Conservation (phyloP, 345 rosid species). For the Microthlaspi erraticum region DNA sequence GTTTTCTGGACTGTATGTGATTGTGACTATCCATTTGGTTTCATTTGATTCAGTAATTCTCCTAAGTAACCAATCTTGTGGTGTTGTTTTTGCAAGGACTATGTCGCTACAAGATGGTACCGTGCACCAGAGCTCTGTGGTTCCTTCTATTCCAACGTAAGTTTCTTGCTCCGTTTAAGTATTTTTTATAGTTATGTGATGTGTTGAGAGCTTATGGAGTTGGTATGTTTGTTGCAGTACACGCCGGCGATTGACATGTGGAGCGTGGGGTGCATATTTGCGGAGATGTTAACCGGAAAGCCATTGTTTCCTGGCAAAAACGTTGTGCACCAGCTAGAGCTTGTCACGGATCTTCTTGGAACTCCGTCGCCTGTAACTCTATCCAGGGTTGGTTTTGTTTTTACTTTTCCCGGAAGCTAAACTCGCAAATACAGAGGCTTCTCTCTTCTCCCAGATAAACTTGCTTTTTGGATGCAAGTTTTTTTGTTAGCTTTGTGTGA, state of each 20-base stretch:
- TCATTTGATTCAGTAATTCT: slow-evolving; percentile 16
- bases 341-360: slow-evolving; percentile 97
- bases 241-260: slow-evolving; percentile 98
- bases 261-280: slow-evolving; percentile 99
- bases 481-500: slow-evolving; percentile 32
- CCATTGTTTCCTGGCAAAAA: slow-evolving; percentile 98
- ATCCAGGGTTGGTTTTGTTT: slow-evolving; percentile 72
- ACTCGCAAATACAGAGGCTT: slow-evolving; percentile 44
- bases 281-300: slow-evolving; percentile 86
- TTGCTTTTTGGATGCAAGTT: slow-evolving; percentile 40
- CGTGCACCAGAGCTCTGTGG: slow-evolving; percentile 99
- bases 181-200: background rate
- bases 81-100: slow-evolving; percentile 73
- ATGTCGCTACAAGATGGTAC: slow-evolving; percentile 99
- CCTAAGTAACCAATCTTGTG: slow-evolving; percentile 34
- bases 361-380: slow-evolving; percentile 76
- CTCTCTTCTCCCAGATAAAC: slow-evolving; percentile 39
- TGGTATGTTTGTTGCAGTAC: slow-evolving; percentile 65
- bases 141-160: slow-evolving; percentile 89
- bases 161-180: slow-evolving; percentile 7
- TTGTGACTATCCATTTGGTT: too few species aligned
- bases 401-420: slow-evolving; percentile 36
- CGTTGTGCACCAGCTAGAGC: slow-evolving; percentile 88
- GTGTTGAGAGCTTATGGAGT: slow-evolving; percentile 19
- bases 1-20: slow-evolving; percentile 99